Evolutionary conservation across 139 green algal species (phyloP).

Genomic region (Spirogloea muscicola): DNA sequence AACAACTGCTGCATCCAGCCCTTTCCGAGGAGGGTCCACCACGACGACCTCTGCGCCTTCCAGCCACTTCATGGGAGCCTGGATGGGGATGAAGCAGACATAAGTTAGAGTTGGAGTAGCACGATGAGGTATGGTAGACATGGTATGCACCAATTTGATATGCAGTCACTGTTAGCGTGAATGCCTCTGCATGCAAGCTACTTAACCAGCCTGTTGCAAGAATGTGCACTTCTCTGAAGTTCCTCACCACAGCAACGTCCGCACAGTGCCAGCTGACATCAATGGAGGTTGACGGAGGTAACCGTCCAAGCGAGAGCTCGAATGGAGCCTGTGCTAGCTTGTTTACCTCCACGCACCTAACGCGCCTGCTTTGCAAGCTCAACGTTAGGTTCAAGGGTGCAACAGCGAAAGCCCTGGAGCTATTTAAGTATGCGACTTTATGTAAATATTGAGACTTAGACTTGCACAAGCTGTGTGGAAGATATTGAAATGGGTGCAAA

Average conservation of each 20-base stretch:
- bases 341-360: slow-evolving; percentile 70
- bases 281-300: not conserved
- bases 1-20: slow-evolving; percentile 61
- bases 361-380: not conserved
- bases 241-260: slow-evolving; percentile 1
- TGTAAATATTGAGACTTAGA: not conserved
- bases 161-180: not conserved
- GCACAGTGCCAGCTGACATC: slow-evolving; percentile 21
- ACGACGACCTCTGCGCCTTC: slow-evolving; percentile 60
- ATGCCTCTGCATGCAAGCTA: not conserved
- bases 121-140: not conserved
- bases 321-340: slow-evolving; percentile 20
- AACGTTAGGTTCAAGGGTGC: no score
- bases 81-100: slow-evolving; percentile 3
- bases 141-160: not conserved
- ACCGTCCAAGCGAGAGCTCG: slow-evolving; percentile 35
- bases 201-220: not conserved
- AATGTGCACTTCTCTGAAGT: not conserved
- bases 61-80: slow-evolving; percentile 45
- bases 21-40: slow-evolving; percentile 73
- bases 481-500: not conserved
- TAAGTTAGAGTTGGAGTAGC: not conserved
- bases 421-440: not conserved
- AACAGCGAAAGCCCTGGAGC: not conserved
- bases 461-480: not conserved